Percentiles rank a stretch among this genome's conserved stretches.
Conservation (phyloP, 257 asterid genomes). For the Mitragyna speciosa region DNA sequence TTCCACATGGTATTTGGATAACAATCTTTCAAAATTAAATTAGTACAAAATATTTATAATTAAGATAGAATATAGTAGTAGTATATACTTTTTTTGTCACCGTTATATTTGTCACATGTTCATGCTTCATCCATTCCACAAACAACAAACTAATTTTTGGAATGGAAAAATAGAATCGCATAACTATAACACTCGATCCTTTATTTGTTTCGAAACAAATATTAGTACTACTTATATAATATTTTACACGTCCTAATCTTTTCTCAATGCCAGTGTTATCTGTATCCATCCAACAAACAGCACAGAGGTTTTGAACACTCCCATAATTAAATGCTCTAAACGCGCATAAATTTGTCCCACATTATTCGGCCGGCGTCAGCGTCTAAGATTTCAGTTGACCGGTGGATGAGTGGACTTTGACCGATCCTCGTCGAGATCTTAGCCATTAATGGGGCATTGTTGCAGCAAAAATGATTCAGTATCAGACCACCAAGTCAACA, state of each 20-base stretch:
- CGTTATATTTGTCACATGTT: neutral
- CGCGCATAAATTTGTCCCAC: slow-evolving; percentile 8
- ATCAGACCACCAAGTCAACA: slow-evolving; percentile 40
- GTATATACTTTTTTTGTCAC: neutral
- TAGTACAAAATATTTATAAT: too few relatives aligned
- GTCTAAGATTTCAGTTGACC: slow-evolving; percentile 34
- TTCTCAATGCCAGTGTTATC: neutral
- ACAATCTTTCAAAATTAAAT: neutral
- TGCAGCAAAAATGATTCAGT: slow-evolving; percentile 70
- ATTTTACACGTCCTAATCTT: neutral
- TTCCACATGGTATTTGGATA: too few relatives aligned
- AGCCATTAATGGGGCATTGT: slow-evolving; percentile 79
- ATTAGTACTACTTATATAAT: neutral
- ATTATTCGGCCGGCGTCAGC: slow-evolving; percentile 36
- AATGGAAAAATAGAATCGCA: too few relatives aligned
- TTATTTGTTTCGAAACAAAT: too few relatives aligned
- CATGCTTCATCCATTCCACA: too few relatives aligned
- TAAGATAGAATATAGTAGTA: too few relatives aligned
- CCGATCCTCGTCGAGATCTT: slow-evolving; percentile 31
- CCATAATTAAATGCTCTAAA: slow-evolving; percentile 15
- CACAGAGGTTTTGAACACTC: neutral
- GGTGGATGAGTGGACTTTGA: slow-evolving; percentile 33
- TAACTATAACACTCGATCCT: too few relatives aligned
- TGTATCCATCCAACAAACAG: neutral
- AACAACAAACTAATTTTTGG: neutral